Conservation (phyloP, 176 grass and related monocot genomes). For the Leersia perrieri region DNA sequence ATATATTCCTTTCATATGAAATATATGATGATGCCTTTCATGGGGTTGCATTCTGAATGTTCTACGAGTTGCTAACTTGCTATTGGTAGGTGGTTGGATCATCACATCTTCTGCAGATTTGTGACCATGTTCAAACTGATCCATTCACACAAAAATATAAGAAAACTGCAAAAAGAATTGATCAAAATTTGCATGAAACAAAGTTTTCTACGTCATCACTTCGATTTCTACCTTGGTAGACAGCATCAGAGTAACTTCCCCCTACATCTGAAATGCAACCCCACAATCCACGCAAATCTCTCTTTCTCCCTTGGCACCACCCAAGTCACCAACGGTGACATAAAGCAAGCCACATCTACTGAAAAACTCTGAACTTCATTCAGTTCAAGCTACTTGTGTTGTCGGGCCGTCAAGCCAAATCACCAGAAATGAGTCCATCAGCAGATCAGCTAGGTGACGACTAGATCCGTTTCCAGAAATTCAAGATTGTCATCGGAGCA, state of each 20-base stretch:
- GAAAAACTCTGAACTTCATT: neutral
- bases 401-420: neutral
- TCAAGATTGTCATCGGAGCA: neutral
- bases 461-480: neutral
- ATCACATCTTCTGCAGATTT: too few species aligned
- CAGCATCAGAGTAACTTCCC: neutral
- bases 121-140: too few species aligned
- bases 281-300: neutral
- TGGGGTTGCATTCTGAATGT: neutral
- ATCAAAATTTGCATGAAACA: conserved; percentile 40
- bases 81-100: too few species aligned
- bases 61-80: too few species aligned
- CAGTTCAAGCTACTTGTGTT: conserved; percentile 8
- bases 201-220: conserved; percentile 5
- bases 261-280: conserved; percentile 16
- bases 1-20: neutral
- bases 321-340: neutral
- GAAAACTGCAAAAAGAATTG: neutral
- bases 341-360: conserved; percentile 7
- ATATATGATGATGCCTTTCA: too few species aligned
- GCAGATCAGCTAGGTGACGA: neutral
- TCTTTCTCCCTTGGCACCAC: neutral
- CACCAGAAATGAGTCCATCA: conserved; percentile 15
- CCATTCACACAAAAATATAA: neutral
- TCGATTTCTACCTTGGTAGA: conserved; percentile 9